Evolutionary conservation across 2,329 filamentous ascomycete genomes (phyloP).

Genomic region (Exophiala xenobiotica): DNA sequence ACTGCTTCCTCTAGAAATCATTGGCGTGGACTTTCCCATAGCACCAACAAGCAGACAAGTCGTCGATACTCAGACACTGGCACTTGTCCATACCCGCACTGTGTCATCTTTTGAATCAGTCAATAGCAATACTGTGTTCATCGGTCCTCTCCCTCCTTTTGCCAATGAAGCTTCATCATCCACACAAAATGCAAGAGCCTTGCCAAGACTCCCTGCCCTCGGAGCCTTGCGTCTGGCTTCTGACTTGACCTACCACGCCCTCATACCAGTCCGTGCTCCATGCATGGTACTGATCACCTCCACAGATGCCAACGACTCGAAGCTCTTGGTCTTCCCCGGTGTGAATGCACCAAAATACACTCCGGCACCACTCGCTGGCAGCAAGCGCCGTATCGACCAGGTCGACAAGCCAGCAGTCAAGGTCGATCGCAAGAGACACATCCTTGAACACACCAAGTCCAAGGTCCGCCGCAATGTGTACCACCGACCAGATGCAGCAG

Average conservation of each 20-base stretch:
- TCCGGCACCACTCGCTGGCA: background rate
- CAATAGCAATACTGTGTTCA: background rate
- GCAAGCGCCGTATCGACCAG: background rate
- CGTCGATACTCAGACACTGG: too few species aligned
- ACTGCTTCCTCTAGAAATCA: too few species aligned
- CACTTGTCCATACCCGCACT: too few species aligned
- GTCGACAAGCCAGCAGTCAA: background rate
- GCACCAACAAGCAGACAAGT: too few species aligned
- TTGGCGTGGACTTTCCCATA: too few species aligned
- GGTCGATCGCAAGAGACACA: background rate
- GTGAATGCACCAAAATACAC: background rate
- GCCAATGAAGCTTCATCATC: background rate
- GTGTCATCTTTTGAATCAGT: too few species aligned
- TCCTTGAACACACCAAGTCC: background rate
- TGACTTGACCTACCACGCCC: background rate
- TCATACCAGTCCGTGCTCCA: background rate
- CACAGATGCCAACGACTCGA: too few species aligned
- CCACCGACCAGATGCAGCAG: too few species aligned
- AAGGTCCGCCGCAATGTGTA: background rate
- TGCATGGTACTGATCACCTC: background rate
- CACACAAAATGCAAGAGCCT: background rate
- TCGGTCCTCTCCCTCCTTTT: background rate
- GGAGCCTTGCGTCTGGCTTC: background rate
- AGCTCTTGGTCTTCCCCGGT: background rate
- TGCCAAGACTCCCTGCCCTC: background rate